Percentiles rank a stretch among this genome's conserved stretches.
These are phyloP conservation scores for Peribolospora baueri DNA, from an alignment of 768 basidiomycete genomes.

Conservation along the genomic window DNA sequence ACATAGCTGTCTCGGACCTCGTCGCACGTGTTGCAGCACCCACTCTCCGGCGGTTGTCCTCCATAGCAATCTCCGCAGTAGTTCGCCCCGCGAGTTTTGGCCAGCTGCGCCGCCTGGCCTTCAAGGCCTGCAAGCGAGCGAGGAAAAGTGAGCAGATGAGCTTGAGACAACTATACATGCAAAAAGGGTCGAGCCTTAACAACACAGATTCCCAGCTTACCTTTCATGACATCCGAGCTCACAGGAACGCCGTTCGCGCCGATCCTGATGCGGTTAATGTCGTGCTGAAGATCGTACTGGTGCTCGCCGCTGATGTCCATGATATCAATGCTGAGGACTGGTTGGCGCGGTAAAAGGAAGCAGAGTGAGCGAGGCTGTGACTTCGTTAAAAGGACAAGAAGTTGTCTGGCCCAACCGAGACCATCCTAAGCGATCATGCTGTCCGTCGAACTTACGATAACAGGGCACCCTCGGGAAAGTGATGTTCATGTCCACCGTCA, in stretches of 20 bases:
- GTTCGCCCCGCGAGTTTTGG: slow-evolving; percentile 28
- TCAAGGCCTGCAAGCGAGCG: slow-evolving; percentile 32
- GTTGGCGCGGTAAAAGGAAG: not conserved
- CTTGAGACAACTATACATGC: too few species aligned
- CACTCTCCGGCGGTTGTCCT: slow-evolving; percentile 38
- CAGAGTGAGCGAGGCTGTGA: too few species aligned
- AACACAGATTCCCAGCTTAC: not conserved
- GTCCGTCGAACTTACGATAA: slow-evolving; percentile 42
- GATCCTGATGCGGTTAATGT: slow-evolving; percentile 60
- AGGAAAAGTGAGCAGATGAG: too few species aligned
- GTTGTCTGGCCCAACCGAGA: too few species aligned
- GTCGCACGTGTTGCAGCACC: slow-evolving; percentile 92
- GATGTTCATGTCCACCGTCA: slow-evolving; percentile 72
- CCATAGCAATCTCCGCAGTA: slow-evolving; percentile 94
- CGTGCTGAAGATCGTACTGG: slow-evolving; percentile 72
- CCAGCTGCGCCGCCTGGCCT: slow-evolving; percentile 67
- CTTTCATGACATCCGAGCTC: slow-evolving; percentile 9
- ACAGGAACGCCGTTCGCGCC: slow-evolving; percentile 36
- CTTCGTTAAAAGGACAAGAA: too few species aligned
- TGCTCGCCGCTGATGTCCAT: slow-evolving; percentile 97
- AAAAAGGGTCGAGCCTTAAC: not conserved
- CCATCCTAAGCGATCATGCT: not conserved
- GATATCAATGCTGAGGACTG: slow-evolving; percentile 84
- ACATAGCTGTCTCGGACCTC: slow-evolving; percentile 76
- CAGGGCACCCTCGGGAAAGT: slow-evolving; percentile 94